Conservation (phyloP, 73 alveolate species). For the Strombidium stylifer region DNA sequence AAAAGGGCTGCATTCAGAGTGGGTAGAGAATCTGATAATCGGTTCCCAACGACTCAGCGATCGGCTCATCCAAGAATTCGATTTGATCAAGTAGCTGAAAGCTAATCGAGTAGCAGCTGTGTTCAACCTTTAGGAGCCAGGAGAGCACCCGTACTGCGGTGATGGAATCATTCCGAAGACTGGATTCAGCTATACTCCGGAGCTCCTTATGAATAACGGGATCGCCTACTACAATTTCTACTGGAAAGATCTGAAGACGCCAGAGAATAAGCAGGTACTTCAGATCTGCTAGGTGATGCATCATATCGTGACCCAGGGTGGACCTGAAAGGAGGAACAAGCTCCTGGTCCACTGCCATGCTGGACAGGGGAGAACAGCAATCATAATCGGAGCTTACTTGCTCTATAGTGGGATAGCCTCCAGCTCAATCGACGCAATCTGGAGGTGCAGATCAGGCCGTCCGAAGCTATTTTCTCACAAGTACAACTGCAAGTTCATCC, state of each 20-base stretch:
- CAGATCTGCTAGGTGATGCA: conserved; percentile 66
- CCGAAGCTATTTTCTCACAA: conserved; percentile 35
- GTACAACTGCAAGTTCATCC: conserved; percentile 27
- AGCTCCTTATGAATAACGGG: conserved; percentile 55
- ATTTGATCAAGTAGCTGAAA: conserved; percentile 64
- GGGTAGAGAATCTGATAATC: conserved; percentile 61
- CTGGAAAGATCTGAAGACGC: conserved; percentile 81
- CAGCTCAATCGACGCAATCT: conserved; percentile 45
- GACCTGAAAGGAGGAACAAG: no score
- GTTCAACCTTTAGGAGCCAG: conserved; percentile 78
- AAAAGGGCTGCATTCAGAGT: conserved; percentile 64
- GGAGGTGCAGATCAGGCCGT: conserved; percentile 12
- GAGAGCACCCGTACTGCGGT: conserved; percentile 90
- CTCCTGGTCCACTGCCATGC: conserved; percentile 92
- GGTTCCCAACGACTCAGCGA: conserved; percentile 81
- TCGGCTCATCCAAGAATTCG: conserved; percentile 63
- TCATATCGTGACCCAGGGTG: conserved; percentile 59
- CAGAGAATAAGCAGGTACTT: conserved; percentile 49
- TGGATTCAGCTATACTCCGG: conserved; percentile 78
- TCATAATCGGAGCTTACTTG: conserved; percentile 72
- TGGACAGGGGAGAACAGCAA: conserved; percentile 89
- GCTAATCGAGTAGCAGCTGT: conserved; percentile 58
- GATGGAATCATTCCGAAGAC: conserved; percentile 65
- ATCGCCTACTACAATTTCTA: conserved; percentile 52
- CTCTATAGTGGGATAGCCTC: conserved; percentile 14